Base-by-base conservation (phyloP, 208 protist genomes). In the Trypanosoma grayi region DNA sequence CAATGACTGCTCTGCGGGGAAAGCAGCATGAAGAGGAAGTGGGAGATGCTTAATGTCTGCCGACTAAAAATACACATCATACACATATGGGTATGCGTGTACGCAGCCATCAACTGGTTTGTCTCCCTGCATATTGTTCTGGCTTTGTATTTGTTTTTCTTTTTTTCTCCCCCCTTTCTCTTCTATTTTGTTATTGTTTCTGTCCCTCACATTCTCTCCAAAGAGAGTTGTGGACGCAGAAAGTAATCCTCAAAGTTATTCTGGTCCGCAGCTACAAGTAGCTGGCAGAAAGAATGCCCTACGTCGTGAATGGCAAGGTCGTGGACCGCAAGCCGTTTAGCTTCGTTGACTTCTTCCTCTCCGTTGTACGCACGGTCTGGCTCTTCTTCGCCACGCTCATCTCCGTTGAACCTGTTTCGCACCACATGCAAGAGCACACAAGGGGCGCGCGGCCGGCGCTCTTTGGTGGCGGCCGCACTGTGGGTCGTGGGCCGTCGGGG, bases 271-370 rank as follows among this genome's bases (percentile, higher is more conserved):
- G 82, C 58, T 75, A 25, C 6, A 14, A 31, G 0, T 40, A 4
- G 25, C 13, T 40, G 30, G 22, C 14, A 28, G n/a, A 6, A 18
- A 48, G 2, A 7, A 94, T 94, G 87, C 37, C 77, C 33, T 92
- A 92, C 72, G 80, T 95, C 44, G 57, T 77, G 41, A 74, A 85
- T 37, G 84, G 85, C 16, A 72, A 81, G 25, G 79, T 90, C n/a
- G 79, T 92, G 58, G 83, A 90, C 39, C 75, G 79, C 50, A 85
- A 81, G 62, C 83, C 82, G 13, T 90, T 90, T 68, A 85, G 79
- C 16, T 18, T 90, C 34, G 36, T 68, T 31, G 72, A 77, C 31
- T 74, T 85, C 43, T 30, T 90, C 10, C 28, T 70, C 20, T 68
- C 71, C 22, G 55, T 92, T 28, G 60, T 67, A 46, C 44, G 63